Evolutionary conservation across 2,329 filamentous ascomycete species (phyloP), one percentile per base, ranked within the genome.

Genomic region (Fusarium poae): DNA sequence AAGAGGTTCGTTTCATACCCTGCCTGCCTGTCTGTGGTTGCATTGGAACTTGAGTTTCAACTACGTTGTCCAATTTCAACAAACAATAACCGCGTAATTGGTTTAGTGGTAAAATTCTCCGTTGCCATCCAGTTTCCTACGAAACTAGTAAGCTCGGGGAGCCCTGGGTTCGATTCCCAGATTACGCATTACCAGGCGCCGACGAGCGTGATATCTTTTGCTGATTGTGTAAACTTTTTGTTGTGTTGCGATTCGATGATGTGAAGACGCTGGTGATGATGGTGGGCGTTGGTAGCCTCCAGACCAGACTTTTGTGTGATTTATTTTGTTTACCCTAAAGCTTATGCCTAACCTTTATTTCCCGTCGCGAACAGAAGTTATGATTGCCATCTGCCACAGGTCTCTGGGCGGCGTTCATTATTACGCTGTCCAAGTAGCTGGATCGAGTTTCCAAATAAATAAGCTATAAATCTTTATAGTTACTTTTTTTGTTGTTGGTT

Each of bases 101-200:
- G 46, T 50, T 50, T 50, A 50, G 46, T 50, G 46, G 46, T 50
- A 50, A 50, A 50, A 50, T 50, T 50, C 46, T 50, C 46, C 46
- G 46, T 50, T 50, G 46, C 46, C 46, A 50, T 29, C 9, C 15
- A 16, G 39, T 40, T 21, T 10, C 29, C n/a, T n/a, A 32, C 4
- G 3, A 32, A 34, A 7, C 15, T 16, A 34, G 32, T 16, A 34
- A 15, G 6, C 13, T 50, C 46, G 46, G 46, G 46, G 46, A 50
- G 46, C 46, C 46, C 46, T 50, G 46, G 46, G 46, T 50, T 50
- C 46, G 46, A 50, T 50, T 50, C 46, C 46, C 46, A 50, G 46
- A 50, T 50, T 50, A 50, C 46, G 46, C 46, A 50, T 16, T 18
- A 12, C 4, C 0, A 27, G 7, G 12, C 23, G 23, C 32, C 6